These are phyloP conservation scores for Phymatotrichopsis omnivora DNA, from an alignment of 2,329 filamentous ascomycete species.

Conservation along the genomic window DNA sequence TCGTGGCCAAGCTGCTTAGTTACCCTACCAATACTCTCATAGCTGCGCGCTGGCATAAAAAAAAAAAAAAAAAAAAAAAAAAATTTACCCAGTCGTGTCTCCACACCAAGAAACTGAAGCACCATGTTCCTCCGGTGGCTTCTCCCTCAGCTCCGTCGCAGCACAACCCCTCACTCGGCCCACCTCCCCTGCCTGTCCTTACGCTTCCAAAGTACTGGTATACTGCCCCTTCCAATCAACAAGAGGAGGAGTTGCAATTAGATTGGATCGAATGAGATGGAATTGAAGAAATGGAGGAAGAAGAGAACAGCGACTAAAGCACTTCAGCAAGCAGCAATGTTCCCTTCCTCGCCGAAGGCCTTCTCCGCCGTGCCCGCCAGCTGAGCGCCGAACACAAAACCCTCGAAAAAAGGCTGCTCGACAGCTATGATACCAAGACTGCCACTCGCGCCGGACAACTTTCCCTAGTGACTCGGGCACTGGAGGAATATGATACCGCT, in stretches of 20 bases:
- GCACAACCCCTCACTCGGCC: conserved; percentile 4
- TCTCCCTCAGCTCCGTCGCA: too few species aligned
- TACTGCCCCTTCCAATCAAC: background rate
- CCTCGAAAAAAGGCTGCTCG: conserved; percentile 44
- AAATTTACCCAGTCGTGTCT: too few species aligned
- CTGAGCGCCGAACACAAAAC: conserved; percentile 49
- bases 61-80: too few species aligned
- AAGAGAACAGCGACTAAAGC: background rate
- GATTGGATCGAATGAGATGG: background rate
- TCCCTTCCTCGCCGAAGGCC: conserved; percentile 34
- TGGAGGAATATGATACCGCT: conserved; percentile 50
- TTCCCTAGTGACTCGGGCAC: conserved; percentile 46
- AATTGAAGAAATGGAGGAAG: background rate
- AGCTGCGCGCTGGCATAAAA: too few species aligned
- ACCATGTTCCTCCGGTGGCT: too few species aligned
- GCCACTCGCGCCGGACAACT: conserved; percentile 54
- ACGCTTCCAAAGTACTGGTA: conserved; percentile 18
- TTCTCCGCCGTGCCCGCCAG: conserved; percentile 50
- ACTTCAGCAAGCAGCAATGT: background rate
- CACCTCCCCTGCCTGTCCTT: background rate
- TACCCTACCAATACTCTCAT: too few species aligned
- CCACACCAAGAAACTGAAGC: too few species aligned
- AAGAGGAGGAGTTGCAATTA: background rate
- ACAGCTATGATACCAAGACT: conserved; percentile 47
- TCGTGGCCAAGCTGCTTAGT: too few species aligned